A percentile compares a stretch with the other conserved stretches of the same genome.
These are phyloP conservation scores for Sugiyamaella mastotermitis DNA, from an alignment of 805 yeast genomes.

Conservation along the genomic window DNA sequence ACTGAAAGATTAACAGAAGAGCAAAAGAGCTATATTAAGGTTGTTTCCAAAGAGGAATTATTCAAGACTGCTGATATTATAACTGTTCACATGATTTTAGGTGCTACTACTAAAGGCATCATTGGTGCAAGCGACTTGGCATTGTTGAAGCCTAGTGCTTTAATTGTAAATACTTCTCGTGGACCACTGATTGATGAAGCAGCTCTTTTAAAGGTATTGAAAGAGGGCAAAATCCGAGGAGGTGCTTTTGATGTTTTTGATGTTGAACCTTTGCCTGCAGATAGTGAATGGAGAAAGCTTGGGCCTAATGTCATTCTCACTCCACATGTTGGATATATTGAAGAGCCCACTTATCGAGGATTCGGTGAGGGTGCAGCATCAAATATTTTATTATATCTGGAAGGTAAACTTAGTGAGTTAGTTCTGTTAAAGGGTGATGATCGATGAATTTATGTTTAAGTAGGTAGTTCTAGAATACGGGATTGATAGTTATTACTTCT, in stretches of 20 bases:
- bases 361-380: slow-evolving; percentile 15
- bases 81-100: slow-evolving; percentile 17
- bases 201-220: slow-evolving; percentile 16
- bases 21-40: slow-evolving; percentile 9
- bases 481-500: too few relatives aligned
- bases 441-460: too few relatives aligned
- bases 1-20: slow-evolving; percentile 9
- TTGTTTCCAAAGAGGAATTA: slow-evolving; percentile 16
- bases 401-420: slow-evolving; percentile 6
- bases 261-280: slow-evolving; percentile 19
- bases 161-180: slow-evolving; percentile 20
- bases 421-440: too few relatives aligned
- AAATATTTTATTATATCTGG: slow-evolving; percentile 6
- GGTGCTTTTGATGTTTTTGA: slow-evolving; percentile 22
- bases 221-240: slow-evolving; percentile 17
- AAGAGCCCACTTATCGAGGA: slow-evolving; percentile 10
- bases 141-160: slow-evolving; percentile 19
- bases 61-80: slow-evolving; percentile 18
- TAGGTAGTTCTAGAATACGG: too few relatives aligned
- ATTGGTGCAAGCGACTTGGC: slow-evolving; percentile 14
- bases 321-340: slow-evolving; percentile 21
- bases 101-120: slow-evolving; percentile 14
- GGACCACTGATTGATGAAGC: slow-evolving; percentile 21
- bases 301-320: slow-evolving; percentile 17
- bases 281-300: slow-evolving; percentile 14